These are phyloP conservation scores for Apophysomyces trapeziformis DNA, from an alignment of 371 early-diverging fungal genomes.

Conservation along the genomic window DNA sequence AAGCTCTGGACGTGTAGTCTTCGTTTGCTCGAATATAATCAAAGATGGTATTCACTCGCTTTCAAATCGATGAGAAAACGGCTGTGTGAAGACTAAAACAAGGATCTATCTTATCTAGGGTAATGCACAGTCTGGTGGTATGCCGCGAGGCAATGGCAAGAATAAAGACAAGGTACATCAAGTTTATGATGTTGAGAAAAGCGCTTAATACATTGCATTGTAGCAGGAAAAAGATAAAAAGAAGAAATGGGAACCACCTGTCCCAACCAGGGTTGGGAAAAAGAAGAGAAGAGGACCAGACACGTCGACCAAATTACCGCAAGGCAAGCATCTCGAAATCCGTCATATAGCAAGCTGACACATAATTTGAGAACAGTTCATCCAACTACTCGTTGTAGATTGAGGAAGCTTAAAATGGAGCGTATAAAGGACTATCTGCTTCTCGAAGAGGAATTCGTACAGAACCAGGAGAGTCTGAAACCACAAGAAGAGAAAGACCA, in stretches of 20 bases:
- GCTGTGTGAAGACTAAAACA: background rate
- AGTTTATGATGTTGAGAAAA: background rate
- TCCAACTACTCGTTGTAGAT: constrained; percentile 96
- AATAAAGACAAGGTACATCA: constrained; percentile 64
- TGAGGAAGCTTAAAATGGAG: constrained; percentile 95
- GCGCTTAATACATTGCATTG: constrained; percentile 1
- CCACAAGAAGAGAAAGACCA: constrained; percentile 95
- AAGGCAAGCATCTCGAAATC: constrained; percentile 56
- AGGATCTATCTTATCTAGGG: constrained; percentile 56
- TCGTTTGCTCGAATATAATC: background rate
- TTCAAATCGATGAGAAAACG: background rate
- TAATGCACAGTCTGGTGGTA: constrained; percentile 73
- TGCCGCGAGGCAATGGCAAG: constrained; percentile 65
- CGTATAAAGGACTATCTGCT: constrained; percentile 98
- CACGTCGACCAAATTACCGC: constrained; percentile 90
- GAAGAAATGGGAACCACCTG: constrained; percentile 99
- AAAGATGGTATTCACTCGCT: background rate
- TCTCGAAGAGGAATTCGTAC: constrained; percentile 98
- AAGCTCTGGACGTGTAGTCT: background rate
- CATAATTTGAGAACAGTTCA: constrained; percentile 64
- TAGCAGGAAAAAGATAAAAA: constrained; percentile 78
- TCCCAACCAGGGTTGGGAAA: constrained; percentile 97
- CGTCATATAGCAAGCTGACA: background rate
- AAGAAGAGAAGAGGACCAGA: constrained; percentile 98
- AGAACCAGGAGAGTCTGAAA: constrained; percentile 95